Evolutionary conservation across 2,329 filamentous ascomycete species (phyloP), one percentile per base, ranked within the genome.

Genomic region (Nemania bipapillata): DNA sequence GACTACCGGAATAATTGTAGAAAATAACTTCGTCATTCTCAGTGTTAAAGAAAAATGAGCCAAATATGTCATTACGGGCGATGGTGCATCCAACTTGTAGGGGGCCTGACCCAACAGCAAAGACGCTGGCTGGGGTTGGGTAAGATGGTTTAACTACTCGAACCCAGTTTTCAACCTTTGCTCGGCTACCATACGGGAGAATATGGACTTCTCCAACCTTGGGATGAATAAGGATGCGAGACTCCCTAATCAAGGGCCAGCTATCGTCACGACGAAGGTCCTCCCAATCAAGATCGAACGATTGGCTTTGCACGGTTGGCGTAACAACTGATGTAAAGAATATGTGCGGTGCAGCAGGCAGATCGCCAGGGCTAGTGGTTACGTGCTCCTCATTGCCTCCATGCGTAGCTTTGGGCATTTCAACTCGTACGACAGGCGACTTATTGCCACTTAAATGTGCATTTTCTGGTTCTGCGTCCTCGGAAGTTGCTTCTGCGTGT

Each of bases 191-290:
- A 22, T 55, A 66, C 15, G 56, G 42, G 7, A 4, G 11, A 11
- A 66, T 26, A 15, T n/a, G 15, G n/a, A 61, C 15, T 1, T 40
- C 37, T 12, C 22, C 1, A 6, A 42, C 28, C 30, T 52, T 66
- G 2, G 63, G 63, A 24, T 52, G 35, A 2, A 66, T 24, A 15
- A 66, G 28, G 1, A 66, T 32, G 1, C 63, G 56, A 12, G 56
- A 22, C 2, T 28, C 32, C 4, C 4, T 17, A 17, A 45, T 6
- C 2, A 12, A 6, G 9, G 35, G 17, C 12, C 28, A 35, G 12
- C 42, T 24, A 9, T 35, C 32, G 9, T 28, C 9, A 1, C n/a
- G 15, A 22, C 8, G 24, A 22, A 59, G 47, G 0, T 35, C 58
- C 20, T 4, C 15, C 63, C 63, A 65, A 22, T 65, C 55, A 1